Evolutionary conservation across 495 filamentous ascomycete genomes (phyloP).

Genomic region (Neurospora discreta): DNA sequence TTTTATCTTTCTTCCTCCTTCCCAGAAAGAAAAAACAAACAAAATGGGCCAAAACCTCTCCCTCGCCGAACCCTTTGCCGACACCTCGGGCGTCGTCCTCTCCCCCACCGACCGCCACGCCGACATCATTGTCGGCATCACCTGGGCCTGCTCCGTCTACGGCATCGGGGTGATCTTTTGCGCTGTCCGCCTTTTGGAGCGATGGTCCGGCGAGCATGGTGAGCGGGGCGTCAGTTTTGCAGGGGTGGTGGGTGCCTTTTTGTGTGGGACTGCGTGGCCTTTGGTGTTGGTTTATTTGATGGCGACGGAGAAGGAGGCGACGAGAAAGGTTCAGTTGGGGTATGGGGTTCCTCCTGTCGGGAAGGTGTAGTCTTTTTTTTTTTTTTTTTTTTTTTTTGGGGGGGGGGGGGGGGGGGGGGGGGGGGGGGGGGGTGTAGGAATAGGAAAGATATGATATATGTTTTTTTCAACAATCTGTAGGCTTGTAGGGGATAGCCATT

Average conservation of each 20-base stretch:
- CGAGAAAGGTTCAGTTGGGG: not conserved
- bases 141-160: conserved; percentile 21
- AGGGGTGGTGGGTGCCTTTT: not conserved
- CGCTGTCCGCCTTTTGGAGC: conserved; percentile 19
- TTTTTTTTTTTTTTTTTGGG: too few relatives aligned
- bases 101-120: conserved; percentile 12
- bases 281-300: not conserved
- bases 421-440: too few relatives aligned
- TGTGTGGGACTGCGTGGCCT: not conserved
- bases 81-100: conserved; percentile 16
- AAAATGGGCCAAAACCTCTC: conserved; percentile 25
- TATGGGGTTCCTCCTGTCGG: too few relatives aligned
- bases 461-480: too few relatives aligned
- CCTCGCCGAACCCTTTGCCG: conserved; percentile 12
- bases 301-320: not conserved
- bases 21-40: too few relatives aligned
- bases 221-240: conserved; percentile 8
- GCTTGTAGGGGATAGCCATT: too few relatives aligned
- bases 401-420: too few relatives aligned
- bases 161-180: conserved; percentile 26
- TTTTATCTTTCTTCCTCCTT: too few relatives aligned
- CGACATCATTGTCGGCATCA: conserved; percentile 21
- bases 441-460: too few relatives aligned
- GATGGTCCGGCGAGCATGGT: conserved; percentile 21
- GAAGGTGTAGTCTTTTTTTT: too few relatives aligned